Evolutionary conservation across 495 filamentous ascomycete species (phyloP), one percentile per base, ranked within the genome.

Genomic region (Terfezia claveryi): DNA sequence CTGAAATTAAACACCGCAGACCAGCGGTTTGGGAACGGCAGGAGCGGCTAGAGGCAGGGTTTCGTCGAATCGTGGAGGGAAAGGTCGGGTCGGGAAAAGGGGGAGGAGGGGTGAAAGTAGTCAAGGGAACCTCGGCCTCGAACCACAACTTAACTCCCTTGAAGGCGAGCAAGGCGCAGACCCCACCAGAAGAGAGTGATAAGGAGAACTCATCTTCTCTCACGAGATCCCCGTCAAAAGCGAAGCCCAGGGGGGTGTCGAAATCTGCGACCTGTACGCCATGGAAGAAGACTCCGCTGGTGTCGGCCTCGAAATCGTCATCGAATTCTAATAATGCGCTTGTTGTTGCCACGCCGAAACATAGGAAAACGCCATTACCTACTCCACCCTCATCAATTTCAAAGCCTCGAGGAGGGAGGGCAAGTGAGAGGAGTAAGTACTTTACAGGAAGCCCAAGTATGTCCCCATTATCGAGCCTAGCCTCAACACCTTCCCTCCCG

Each of bases 1-100:
- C 68, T 23, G 74, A 80, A 54, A 62, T 82, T 56, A 76, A 74
- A 57, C 56, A 67, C 46, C 68, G 74, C 54, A 73, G 77, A 56
- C 69, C 68, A 6, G 73, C 73, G 41, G 68, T 81, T 10, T 81
- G 77, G 77, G 63, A 65, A 23, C 44, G 59, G 27, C 63, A 65
- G 38, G 41, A 46, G 17, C 41, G 41, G 14, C 12, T 46, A 14
- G 41, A 46, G 41, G 41, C 41, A 8, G 41, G 41, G 8, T 46
- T 46, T 46, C 41, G 41, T 14, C 12, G 41, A 20, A 8, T 20
- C 8, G 41, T 46, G 17, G 41, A 46, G 41, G 41, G 12, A 14
- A 14, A 46, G 17, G 17, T 3, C 8, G 14, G 17, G 41, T 14
- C 41, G 14, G 41, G 41, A 20, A 20, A 14, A 3, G 41, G 41